Conservation (phyloP, 306 rosid species). For the Alnus rubra region DNA sequence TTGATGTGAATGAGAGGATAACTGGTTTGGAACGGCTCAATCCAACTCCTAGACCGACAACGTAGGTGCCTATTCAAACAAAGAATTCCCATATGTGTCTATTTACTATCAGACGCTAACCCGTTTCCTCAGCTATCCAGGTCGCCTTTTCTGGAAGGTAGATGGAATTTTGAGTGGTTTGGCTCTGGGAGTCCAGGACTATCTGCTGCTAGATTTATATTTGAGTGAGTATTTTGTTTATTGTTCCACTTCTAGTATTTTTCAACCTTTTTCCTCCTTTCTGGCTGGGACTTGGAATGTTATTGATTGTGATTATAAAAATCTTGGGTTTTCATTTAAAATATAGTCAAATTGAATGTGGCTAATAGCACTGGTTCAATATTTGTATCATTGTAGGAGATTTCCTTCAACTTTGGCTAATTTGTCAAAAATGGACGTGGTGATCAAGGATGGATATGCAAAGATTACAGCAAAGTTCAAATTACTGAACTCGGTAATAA, state of each 20-base stretch:
- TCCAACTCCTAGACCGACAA: slow-evolving; percentile 95
- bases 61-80: slow-evolving; percentile 49
- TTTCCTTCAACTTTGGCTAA: slow-evolving; percentile 84
- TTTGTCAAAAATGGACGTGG: slow-evolving; percentile 75
- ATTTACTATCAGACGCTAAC: slow-evolving; percentile 40
- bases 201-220: slow-evolving; percentile 62
- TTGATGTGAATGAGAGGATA: slow-evolving; percentile 95
- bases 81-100: slow-evolving; percentile 2
- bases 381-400: slow-evolving; percentile 49
- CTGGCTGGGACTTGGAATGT: slow-evolving; percentile 7
- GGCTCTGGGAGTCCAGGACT: slow-evolving; percentile 81
- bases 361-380: slow-evolving; percentile 20
- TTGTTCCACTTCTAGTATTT: slow-evolving; percentile 10
- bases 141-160: slow-evolving; percentile 94
- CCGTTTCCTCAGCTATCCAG: slow-evolving; percentile 54
- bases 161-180: slow-evolving; percentile 97
- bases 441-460: slow-evolving; percentile 84
- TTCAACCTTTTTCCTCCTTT: slow-evolving; percentile 3
- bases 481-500: slow-evolving; percentile 69
- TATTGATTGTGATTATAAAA: slow-evolving; percentile 15
- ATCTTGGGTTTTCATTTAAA: slow-evolving; percentile 5
- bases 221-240: slow-evolving; percentile 63
- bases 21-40: slow-evolving; percentile 91
- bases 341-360: slow-evolving; percentile 10
- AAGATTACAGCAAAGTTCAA: slow-evolving; percentile 69